These are phyloP conservation scores for Coemansia sp. DNA, from an alignment of 192 early-diverging fungal species.

Conservation along the genomic window DNA sequence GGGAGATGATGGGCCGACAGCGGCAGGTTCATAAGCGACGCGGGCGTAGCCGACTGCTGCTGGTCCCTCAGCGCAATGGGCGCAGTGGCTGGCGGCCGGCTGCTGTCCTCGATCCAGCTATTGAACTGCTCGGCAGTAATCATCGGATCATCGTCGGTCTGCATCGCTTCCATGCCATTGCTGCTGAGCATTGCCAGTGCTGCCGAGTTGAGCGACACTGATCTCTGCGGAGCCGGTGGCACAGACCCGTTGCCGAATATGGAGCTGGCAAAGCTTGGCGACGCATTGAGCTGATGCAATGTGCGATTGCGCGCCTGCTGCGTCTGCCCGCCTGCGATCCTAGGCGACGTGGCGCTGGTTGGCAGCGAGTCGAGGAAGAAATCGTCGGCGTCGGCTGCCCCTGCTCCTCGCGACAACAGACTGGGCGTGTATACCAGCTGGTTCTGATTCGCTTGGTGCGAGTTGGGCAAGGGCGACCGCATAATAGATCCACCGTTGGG, in stretches of 20 bases:
- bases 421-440: constrained; percentile 9
- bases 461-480: neutral
- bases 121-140: constrained; percentile 7
- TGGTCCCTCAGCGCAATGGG: neutral
- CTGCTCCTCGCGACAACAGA: neutral
- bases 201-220: constrained; percentile 13
- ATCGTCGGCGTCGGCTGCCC: neutral
- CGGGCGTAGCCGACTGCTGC: constrained; percentile 40
- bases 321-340: neutral
- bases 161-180: neutral
- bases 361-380: constrained; percentile 23
- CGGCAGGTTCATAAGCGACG: constrained; percentile 52
- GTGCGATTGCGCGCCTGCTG: constrained; percentile 17
- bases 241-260: neutral
- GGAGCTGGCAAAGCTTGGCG: neutral
- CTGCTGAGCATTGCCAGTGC: constrained; percentile 9
- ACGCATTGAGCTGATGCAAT: constrained; percentile 26
- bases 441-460: neutral
- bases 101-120: constrained; percentile 1
- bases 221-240: neutral
- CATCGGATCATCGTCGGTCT: neutral
- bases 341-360: neutral
- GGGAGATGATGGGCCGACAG: constrained; percentile 53
- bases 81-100: constrained; percentile 7
- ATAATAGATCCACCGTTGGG: neutral